Evolutionary conservation across 2,329 filamentous ascomycete genomes (phyloP), one percentile per base, ranked within the genome.

Genomic region (Chaetomiaceae sp.): DNA sequence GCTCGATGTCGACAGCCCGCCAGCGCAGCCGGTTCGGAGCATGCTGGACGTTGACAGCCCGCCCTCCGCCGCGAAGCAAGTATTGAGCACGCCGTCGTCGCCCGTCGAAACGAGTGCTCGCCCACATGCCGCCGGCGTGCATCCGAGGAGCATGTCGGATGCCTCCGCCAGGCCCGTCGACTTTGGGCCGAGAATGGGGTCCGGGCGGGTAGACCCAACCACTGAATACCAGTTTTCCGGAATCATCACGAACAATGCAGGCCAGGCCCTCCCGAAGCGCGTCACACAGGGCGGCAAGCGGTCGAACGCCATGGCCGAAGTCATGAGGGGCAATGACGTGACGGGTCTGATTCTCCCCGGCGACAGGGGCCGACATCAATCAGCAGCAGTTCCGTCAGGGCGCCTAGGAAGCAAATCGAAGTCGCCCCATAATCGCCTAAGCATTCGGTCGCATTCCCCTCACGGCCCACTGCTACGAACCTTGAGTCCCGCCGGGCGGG

Each of bases 201-300:
- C 53, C 47, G 47, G 47, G 52, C 58, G 59, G 40, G 53, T 61
- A 29, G 72, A 83, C 58, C 74, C 73, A 3, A 79, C 75, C 3
- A 69, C 75, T 31, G 75, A 75, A 40, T 87, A 85, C 65, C 81
- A 84, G 61, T 87, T 87, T 62, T 76, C 77, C 17, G 80, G 77
- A 59, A 84, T 81, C 55, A 68, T 80, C 47, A 77, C 79, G 15
- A 78, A 71, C 58, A 76, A 77, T 57, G 68, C 72, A n/a, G 77
- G 74, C 36, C 75, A 74, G 50, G 67, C 68, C 45, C 58, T 78
- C 31, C 74, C 78, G n/a, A 82, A 80, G 65, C 71, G 80, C 51
- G 75, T 75, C 53, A 75, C 75, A 2, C 76, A 77, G 55, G 72
- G 69, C 25, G 71, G 70, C n/a, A 69, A 71, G 58, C 66, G 69